Conservation (phyloP, 345 rosid genomes). For the Corchorus capsularis region DNA sequence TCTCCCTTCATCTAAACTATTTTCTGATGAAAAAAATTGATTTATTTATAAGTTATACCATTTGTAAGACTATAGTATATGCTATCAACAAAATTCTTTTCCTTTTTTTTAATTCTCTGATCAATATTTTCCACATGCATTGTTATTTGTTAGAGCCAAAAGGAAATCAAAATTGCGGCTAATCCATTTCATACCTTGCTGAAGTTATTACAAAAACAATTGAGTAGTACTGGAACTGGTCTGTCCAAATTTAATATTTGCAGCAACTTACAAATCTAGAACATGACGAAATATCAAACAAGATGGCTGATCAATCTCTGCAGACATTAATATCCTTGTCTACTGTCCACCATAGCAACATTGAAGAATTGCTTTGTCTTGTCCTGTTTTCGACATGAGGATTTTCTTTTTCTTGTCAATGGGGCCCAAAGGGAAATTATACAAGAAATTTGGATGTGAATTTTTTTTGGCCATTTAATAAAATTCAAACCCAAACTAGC, state of each 20-base stretch:
- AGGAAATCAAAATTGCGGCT: slow-evolving; percentile 10
- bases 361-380: slow-evolving; percentile 2
- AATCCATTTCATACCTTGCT: slow-evolving; percentile 15
- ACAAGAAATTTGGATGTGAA: background rate
- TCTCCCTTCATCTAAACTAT: too few species aligned
- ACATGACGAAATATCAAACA: slow-evolving; percentile 24
- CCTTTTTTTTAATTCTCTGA: background rate
- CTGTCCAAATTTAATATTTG: background rate
- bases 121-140: background rate
- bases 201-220: slow-evolving; percentile 3
- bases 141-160: too few species aligned
- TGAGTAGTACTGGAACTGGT: background rate
- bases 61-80: too few species aligned
- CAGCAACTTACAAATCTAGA: slow-evolving; percentile 14
- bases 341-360: background rate
- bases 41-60: too few species aligned
- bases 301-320: slow-evolving; percentile 15
- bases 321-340: background rate
- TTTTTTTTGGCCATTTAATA: background rate
- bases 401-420: background rate
- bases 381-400: background rate
- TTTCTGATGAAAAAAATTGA: too few species aligned
- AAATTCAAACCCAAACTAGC: background rate
- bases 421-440: background rate
- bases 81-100: background rate